A percentile compares a stretch with the other conserved stretches of the same genome.
These are phyloP conservation scores for Pseudomassariella vexata DNA, from an alignment of 2,329 filamentous ascomycete genomes.

Conservation along the genomic window DNA sequence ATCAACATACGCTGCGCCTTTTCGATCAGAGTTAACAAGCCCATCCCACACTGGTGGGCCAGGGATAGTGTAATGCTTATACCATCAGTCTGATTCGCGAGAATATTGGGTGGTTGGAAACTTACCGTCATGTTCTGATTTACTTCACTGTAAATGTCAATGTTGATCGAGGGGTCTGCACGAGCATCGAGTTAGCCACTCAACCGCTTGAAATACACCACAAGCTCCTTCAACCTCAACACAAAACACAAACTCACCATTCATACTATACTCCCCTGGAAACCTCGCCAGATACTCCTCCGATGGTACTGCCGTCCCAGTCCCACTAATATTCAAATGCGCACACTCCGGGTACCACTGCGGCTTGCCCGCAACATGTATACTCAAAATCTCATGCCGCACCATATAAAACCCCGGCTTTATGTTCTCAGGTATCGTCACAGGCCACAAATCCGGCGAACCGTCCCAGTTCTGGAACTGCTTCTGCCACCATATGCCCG, in stretches of 20 bases:
- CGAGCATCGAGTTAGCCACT: conserved; percentile 6
- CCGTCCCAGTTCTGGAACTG: conserved; percentile 33
- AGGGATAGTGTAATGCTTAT: conserved; percentile 31
- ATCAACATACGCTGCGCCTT: no score
- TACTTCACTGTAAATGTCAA: conserved; percentile 29
- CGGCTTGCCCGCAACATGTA: conserved; percentile 42
- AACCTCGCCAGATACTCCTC: conserved; percentile 25
- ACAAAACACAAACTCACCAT: conserved; percentile 23
- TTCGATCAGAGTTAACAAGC: no score
- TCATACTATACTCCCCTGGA: conserved; percentile 27
- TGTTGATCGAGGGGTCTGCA: conserved; percentile 29
- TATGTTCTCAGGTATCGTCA: conserved; percentile 37
- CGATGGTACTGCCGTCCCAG: conserved; percentile 20
- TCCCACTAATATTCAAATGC: conserved; percentile 28
- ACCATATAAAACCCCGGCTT: conserved; percentile 43
- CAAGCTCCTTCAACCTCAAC: no score
- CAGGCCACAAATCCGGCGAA: conserved; percentile 34
- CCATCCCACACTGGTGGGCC: conserved; percentile 33
- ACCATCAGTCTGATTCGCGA: conserved; percentile 6
- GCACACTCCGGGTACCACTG: conserved; percentile 37
- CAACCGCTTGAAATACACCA: not conserved
- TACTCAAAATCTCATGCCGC: conserved; percentile 45
- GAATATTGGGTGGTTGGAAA: not conserved
- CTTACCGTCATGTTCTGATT: conserved; percentile 25
- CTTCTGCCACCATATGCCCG: conserved; percentile 33